Conservation (phyloP, 257 asterid genomes). For the Fraxinus americana region DNA sequence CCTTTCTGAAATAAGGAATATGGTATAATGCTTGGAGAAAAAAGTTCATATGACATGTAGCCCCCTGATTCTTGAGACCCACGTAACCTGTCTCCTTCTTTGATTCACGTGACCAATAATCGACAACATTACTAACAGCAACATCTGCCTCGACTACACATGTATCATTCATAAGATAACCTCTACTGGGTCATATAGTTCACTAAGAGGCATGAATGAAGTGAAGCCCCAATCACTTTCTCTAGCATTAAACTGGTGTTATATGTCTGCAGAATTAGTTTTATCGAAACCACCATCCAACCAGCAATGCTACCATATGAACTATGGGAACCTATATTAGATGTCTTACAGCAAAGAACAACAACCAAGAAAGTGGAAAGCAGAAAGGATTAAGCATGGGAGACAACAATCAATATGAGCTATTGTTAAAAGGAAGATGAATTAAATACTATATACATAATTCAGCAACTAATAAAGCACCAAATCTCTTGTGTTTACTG, state of each 20-base stretch:
- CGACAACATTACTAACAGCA: too few species aligned
- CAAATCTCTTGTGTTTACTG: not conserved
- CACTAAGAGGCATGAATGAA: constrained; percentile 74
- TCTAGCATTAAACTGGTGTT: constrained; percentile 64
- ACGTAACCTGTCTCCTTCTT: too few species aligned
- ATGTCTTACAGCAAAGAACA: constrained; percentile 15
- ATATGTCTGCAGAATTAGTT: constrained; percentile 54
- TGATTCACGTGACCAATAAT: too few species aligned
- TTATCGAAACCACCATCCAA: constrained; percentile 26
- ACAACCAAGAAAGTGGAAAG: not conserved
- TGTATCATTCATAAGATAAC: constrained; percentile 62
- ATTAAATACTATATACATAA: not conserved
- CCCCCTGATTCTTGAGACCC: too few species aligned
- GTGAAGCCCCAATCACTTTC: constrained; percentile 81
- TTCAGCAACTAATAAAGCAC: not conserved
- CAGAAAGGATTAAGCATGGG: too few species aligned
- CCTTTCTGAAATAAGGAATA: constrained; percentile 70
- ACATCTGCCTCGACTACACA: constrained; percentile 16
- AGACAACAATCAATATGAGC: too few species aligned
- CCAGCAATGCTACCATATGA: constrained; percentile 26
- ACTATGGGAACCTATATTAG: constrained; percentile 23
- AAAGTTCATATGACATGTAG: too few species aligned
- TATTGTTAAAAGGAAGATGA: not conserved
- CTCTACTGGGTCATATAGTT: constrained; percentile 64
- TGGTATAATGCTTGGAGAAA: constrained; percentile 35